These are phyloP conservation scores for Syncephalastrum contaminatum DNA, from an alignment of 371 early-diverging fungal species.

Conservation along the genomic window DNA sequence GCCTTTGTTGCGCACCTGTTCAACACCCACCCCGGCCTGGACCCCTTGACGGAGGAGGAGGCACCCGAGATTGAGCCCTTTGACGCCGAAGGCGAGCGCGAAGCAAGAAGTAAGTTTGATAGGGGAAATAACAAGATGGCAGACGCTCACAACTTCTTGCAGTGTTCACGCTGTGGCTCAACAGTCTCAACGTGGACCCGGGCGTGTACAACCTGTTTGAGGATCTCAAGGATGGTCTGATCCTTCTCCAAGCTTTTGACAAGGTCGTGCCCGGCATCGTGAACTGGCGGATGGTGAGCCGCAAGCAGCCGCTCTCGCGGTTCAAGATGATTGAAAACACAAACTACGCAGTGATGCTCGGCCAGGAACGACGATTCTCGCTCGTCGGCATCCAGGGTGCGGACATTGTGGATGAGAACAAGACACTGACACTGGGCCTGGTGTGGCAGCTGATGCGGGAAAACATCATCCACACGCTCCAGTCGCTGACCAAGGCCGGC, in stretches of 20 bases:
- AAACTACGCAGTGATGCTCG: slow-evolving; percentile 87
- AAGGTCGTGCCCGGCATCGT: slow-evolving; percentile 88
- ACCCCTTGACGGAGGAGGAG: slow-evolving; percentile 84
- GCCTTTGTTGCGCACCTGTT: slow-evolving; percentile 95
- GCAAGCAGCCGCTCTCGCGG: slow-evolving; percentile 67
- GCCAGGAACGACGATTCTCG: slow-evolving; percentile 84
- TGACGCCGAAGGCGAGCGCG: slow-evolving; percentile 89
- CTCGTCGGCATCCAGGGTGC: slow-evolving; percentile 95
- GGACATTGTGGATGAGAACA: slow-evolving; percentile 90
- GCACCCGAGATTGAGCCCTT: slow-evolving; percentile 88
- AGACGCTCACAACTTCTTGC: not conserved
- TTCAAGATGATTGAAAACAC: slow-evolving; percentile 97
- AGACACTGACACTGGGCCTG: slow-evolving; percentile 81
- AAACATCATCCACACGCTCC: slow-evolving; percentile 90
- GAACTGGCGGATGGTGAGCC: slow-evolving; percentile 88
- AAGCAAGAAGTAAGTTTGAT: slow-evolving; percentile 71
- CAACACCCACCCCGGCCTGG: slow-evolving; percentile 94
- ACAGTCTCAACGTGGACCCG: slow-evolving; percentile 92
- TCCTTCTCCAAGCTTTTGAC: slow-evolving; percentile 91
- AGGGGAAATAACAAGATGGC: not conserved
- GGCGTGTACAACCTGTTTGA: slow-evolving; percentile 91
- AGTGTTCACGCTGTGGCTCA: slow-evolving; percentile 95
- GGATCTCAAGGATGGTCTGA: slow-evolving; percentile 79
- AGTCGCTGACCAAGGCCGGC: slow-evolving; percentile 78
- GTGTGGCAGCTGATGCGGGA: slow-evolving; percentile 98